Evolutionary conservation across 352 stramenopile species (phyloP).

Genomic region (Globisporangium cystogenes): DNA sequence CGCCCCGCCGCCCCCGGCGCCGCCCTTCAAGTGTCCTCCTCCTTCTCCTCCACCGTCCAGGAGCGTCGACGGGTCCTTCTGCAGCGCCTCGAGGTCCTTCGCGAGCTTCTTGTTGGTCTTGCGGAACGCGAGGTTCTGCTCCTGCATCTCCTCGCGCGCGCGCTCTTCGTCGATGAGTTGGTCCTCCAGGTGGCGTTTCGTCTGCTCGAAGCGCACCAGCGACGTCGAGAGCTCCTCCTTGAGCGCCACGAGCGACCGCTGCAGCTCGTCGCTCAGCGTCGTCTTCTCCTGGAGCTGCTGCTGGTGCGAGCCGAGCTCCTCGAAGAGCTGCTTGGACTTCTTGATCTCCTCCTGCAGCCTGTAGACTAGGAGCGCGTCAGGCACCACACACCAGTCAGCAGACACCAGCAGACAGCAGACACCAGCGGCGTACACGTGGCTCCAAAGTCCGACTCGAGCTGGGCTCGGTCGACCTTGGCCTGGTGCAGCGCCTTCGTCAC

Average conservation of each 20-base stretch:
- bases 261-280: constrained; percentile 42
- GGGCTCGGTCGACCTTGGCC: constrained; percentile 60
- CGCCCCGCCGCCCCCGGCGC: background rate
- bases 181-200: constrained; percentile 73
- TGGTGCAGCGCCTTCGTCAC: constrained; percentile 61
- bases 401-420: background rate
- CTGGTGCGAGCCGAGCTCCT: constrained; percentile 36
- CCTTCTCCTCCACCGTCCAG: too few species aligned
- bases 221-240: constrained; percentile 59
- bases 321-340: constrained; percentile 34
- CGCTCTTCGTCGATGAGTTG: constrained; percentile 74
- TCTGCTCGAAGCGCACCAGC: constrained; percentile 57
- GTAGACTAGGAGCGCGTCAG: constrained; percentile 21
- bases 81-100: constrained; percentile 49
- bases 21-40: background rate
- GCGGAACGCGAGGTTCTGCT: constrained; percentile 69
- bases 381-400: background rate
- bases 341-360: constrained; percentile 69
- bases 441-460: constrained; percentile 69
- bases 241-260: constrained; percentile 47
- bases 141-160: constrained; percentile 58
- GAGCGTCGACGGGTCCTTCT: constrained; percentile 15
- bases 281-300: constrained; percentile 40
- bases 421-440: constrained; percentile 44
- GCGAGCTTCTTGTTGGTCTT: constrained; percentile 67